phyloP scores from a whole-genome alignment of 768 basidiomycete genomes.

The Boletus coccyginus region DNA sequence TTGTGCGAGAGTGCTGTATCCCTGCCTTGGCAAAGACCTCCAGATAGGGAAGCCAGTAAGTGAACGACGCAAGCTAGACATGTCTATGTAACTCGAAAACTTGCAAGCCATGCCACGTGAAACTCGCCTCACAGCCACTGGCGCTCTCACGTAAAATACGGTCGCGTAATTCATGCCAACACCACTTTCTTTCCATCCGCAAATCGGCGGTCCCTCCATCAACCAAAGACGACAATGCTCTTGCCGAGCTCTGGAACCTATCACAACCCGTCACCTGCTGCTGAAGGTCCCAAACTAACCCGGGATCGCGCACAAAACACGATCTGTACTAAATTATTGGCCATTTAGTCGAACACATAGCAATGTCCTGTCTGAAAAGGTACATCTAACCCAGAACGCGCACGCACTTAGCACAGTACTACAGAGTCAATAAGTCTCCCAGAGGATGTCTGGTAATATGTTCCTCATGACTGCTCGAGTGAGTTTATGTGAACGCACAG shows the following conservation, averaged over 20 bases:
- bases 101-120: too few species aligned
- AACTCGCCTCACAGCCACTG: too few species aligned
- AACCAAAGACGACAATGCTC: too few species aligned
- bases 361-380: background rate
- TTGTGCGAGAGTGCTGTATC: slow-evolving; percentile 26
- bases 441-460: slow-evolving; percentile 66
- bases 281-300: too few species aligned
- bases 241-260: too few species aligned
- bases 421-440: slow-evolving; percentile 68
- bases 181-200: too few species aligned
- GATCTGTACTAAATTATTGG: background rate
- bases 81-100: background rate
- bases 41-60: background rate
- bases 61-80: slow-evolving; percentile 17
- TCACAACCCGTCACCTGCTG: too few species aligned
- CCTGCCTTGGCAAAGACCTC: slow-evolving; percentile 3
- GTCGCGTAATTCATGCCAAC: too few species aligned
- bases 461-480: slow-evolving; percentile 66
- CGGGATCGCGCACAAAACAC: too few species aligned
- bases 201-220: too few species aligned
- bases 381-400: background rate
- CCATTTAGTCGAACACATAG: background rate
- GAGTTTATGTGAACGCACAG: slow-evolving; percentile 1
- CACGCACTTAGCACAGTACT: background rate
- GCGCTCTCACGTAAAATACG: too few species aligned